Percentiles rank a stretch among this genome's conserved stretches.
phyloP scores from a whole-genome alignment of 2,329 filamentous ascomycete species.

The Emmonsia crescens region DNA sequence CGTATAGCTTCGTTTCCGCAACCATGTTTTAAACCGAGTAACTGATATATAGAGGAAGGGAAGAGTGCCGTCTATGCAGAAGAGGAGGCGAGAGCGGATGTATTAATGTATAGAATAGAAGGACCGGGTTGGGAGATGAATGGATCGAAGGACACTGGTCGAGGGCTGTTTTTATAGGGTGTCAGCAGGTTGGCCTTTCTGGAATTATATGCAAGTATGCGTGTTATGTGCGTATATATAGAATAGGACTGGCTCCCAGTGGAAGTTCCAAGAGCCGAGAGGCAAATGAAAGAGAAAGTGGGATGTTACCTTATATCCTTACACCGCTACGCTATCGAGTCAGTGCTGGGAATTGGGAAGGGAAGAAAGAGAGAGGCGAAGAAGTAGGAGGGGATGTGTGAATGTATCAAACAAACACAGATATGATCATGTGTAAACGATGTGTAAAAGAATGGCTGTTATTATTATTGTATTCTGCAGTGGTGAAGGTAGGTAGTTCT shows the following conservation, averaged over 20 bases:
- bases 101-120: neutral
- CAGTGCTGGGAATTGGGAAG: neutral
- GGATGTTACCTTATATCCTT: neutral
- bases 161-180: neutral
- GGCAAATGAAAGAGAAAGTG: neutral
- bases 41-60: neutral
- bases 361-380: neutral
- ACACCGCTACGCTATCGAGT: neutral
- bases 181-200: neutral
- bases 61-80: neutral
- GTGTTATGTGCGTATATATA: neutral
- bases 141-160: neutral
- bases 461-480: neutral
- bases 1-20: slow-evolving; percentile 91
- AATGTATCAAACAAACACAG: neutral
- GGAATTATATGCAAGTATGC: neutral
- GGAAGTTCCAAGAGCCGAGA: neutral
- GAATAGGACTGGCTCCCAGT: neutral
- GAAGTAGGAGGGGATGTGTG: neutral
- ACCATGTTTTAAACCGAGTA: slow-evolving; percentile 53
- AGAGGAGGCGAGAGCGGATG: neutral
- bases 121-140: neutral
- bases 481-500: neutral
- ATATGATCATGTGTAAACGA: neutral
- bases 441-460: neutral